Base-by-base conservation (phyloP, 352 stramenopile species). In the Phytophthora kernoviae region DNA sequence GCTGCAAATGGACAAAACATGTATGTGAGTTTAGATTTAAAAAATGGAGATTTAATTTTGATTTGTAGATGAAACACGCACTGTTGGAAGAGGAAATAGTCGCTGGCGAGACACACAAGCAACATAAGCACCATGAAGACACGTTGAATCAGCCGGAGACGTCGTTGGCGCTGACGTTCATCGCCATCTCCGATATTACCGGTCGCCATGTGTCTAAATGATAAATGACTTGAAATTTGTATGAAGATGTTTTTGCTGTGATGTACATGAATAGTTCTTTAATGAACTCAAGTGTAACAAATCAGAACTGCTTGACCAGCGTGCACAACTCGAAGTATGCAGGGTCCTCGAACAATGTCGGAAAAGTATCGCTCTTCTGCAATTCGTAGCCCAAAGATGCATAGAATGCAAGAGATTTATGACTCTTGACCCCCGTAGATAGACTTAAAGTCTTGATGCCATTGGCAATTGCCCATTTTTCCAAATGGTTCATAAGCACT, bases 41-140 rank as follows among this genome's bases (percentile, higher is more conserved):
- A 41, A 40, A 58, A 7, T 21, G 5, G 24, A 41, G 1, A 15
- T 5, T 21, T 5, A 51, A 9, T 52, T 2, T 12, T 9, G 5
- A n/a, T 7, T 24, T 18, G 47, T 11, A 18, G 20, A 11, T 22
- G 21, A 50, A 5, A 39, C 20, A 80, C 73, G 56, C 56, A 87
- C 76, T 81, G 64, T 51, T 87, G 79, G 17, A 57, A 75, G 52
- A 88, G 75, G 39, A 89, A 75, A 42, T 69, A 77, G 71, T 91
- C 81, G 42, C 75, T 81, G 12, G 59, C 5, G 26, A 86, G 34
- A 36, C 77, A 88, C n/a, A 75, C 61, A 33, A 84, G 41, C 17
- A 88, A 24, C 26, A 89, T 50, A 20, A 81, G 46, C 15, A 58
- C 49, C 55, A 87, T 81, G 46, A 88, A 73, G 55, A 70, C 44